phyloP scores from a whole-genome alignment of 345 rosid genomes.

The Eucalyptus globulus region DNA sequence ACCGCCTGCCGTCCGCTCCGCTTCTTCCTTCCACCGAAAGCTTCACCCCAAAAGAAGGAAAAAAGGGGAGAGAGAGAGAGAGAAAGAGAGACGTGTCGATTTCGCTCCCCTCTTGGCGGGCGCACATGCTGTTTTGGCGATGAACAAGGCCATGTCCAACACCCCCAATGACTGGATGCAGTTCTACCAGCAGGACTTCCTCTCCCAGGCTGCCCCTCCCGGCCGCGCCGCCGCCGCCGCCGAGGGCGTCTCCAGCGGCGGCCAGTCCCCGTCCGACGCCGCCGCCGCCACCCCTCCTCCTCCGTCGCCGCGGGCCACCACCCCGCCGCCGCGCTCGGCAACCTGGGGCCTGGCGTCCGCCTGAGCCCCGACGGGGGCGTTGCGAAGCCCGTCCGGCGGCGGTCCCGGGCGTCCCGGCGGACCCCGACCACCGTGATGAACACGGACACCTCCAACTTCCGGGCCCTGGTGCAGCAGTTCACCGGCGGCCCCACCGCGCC shows the following conservation, averaged over 20 bases:
- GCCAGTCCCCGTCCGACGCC: not conserved
- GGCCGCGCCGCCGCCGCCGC: not conserved
- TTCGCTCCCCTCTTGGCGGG: not conserved
- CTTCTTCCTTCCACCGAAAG: not conserved
- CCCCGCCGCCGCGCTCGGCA: not conserved
- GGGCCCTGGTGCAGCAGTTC: conserved; percentile 96
- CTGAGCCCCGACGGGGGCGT: conserved; percentile 79
- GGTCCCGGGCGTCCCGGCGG: conserved; percentile 89
- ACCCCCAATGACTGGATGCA: conserved; percentile 57
- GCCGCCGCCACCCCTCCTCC: not conserved
- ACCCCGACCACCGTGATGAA: conserved; percentile 93
- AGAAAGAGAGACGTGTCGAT: too few relatives aligned
- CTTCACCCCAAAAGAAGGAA: not conserved
- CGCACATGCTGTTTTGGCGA: not conserved
- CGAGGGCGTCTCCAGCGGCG: conserved; percentile 1
- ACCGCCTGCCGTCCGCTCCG: not conserved
- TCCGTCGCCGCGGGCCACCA: not conserved
- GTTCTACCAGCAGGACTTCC: conserved; percentile 33
- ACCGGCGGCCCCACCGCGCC: conserved; percentile 77
- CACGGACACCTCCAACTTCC: conserved; percentile 83
- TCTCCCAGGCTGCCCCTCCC: not conserved
- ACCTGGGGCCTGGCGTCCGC: conserved; percentile 1
- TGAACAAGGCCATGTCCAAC: conserved; percentile 44
- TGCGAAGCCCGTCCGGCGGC: conserved; percentile 63
- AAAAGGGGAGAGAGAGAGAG: too few relatives aligned